Evolutionary conservation across 2,329 filamentous ascomycete genomes (phyloP).

Genomic region (Tolypocladium sp.): DNA sequence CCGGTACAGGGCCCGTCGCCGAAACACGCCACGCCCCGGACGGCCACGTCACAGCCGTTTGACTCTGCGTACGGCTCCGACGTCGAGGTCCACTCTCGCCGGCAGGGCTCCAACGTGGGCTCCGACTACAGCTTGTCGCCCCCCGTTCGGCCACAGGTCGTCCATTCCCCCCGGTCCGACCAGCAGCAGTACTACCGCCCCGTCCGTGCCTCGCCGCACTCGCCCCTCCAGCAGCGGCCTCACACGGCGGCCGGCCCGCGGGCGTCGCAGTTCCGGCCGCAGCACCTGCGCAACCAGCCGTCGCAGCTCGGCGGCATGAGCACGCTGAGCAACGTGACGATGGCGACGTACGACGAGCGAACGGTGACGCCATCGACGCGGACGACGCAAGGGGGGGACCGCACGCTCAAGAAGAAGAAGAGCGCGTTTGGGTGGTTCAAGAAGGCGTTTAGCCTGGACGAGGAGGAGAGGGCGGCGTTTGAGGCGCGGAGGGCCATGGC

Average conservation of each 20-base stretch:
- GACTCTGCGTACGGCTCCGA: conserved; percentile 42
- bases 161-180: conserved; percentile 25
- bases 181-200: conserved; percentile 48
- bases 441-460: conserved; percentile 57
- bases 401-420: conserved; percentile 54
- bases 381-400: conserved; percentile 17
- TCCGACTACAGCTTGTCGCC: conserved; percentile 19
- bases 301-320: conserved; percentile 47
- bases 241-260: conserved; percentile 37
- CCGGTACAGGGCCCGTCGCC: conserved; percentile 17
- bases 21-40: conserved; percentile 22
- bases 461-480: conserved; percentile 52
- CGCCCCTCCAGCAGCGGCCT: conserved; percentile 50
- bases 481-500: conserved; percentile 43
- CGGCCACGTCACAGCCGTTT: conserved; percentile 18
- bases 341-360: conserved; percentile 32
- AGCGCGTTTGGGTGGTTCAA: conserved; percentile 61
- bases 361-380: conserved; percentile 13
- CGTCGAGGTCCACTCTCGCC: conserved; percentile 27
- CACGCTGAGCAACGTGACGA: conserved; percentile 46
- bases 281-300: conserved; percentile 38
- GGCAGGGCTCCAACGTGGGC: conserved; percentile 21
- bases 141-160: conserved; percentile 12
- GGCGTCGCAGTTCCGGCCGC: conserved; percentile 18
- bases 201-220: conserved; percentile 54